A percentile compares a stretch with the other conserved stretches of the same genome.
These are phyloP conservation scores for Debaryomyces castellii DNA, from an alignment of 805 yeast genomes.

Conservation along the genomic window DNA sequence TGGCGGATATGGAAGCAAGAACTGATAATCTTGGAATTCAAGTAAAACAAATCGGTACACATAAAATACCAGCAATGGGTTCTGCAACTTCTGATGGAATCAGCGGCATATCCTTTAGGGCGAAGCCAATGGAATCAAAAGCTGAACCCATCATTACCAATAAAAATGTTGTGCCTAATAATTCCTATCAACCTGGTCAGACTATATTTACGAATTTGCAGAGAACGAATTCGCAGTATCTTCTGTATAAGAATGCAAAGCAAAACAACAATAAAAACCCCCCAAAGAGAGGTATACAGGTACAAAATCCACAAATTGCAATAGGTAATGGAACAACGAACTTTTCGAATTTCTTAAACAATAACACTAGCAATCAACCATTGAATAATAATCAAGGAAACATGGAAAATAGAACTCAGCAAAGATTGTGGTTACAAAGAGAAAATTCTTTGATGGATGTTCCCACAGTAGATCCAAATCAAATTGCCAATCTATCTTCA, in stretches of 20 bases:
- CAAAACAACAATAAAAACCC: constrained; percentile 12
- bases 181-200: constrained; percentile 44
- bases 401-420: constrained; percentile 74
- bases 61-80: constrained; percentile 2
- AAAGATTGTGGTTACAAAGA: constrained; percentile 78
- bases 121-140: constrained; percentile 19
- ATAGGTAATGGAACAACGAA: constrained; percentile 25
- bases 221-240: constrained; percentile 37
- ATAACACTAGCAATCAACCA: constrained; percentile 10
- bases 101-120: constrained; percentile 34
- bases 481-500: constrained; percentile 36
- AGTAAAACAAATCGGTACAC: constrained; percentile 3
- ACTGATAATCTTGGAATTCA: constrained; percentile 1
- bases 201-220: constrained; percentile 42
- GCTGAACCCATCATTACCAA: constrained; percentile 35
- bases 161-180: constrained; percentile 29
- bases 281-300: constrained; percentile 1
- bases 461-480: constrained; percentile 28
- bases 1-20: not conserved
- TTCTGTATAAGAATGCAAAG: constrained; percentile 21
- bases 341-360: constrained; percentile 28
- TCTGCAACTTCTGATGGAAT: constrained; percentile 15
- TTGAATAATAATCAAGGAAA: constrained; percentile 4
- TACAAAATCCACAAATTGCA: constrained; percentile 1
- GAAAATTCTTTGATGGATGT: constrained; percentile 70